Evolutionary conservation across 257 asterid genomes (phyloP), one percentile per base, ranked within the genome.

Genomic region (Forsythia suspensa): DNA sequence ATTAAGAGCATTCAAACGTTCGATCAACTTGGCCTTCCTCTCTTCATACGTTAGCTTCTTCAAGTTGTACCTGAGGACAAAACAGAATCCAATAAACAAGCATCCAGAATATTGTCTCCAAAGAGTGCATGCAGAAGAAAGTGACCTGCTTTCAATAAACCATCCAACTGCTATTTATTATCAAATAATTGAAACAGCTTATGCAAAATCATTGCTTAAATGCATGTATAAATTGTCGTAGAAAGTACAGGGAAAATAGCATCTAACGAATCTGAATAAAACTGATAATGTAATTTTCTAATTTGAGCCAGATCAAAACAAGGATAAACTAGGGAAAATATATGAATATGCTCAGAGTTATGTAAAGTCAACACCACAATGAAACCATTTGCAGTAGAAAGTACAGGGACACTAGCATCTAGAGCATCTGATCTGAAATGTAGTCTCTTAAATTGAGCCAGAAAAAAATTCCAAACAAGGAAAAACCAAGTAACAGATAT

Each of bases 1-100:
- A 72, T 85, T 87, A 36, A 85, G 86, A 43, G 86, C 86, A 73
- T 87, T 85, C 57, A 87, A 66, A 44, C 87, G 79, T 59, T 87
- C 84, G 1, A 87, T 84, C 85, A 87, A 76, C 66, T 84, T 87
- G 16, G 76, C 79, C 77, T 82, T 87, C 84, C 88, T 87, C 84
- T 84, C 85, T 74, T 86, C 85, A 8, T 82, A 82, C 0, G 90
- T 87, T 20, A 84, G 85, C 85, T 78, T 85, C 85, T 87, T 87
- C 74, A 79, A 59, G 84, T 87, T 85, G 79, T 78, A 85, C 74
- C 88, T 87, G 76, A 39, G 46, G 15, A 55, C 39, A 29, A 9
- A 48, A 66, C 44, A 76, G 66, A 41, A 67, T 11, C 18, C 18
- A 29, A 63, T 24, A 74, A 63, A 55, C 48, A 36, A 38, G 48